Base-by-base conservation (phyloP, 164 flowering plant genomes). In the Vitis rotundifolia region DNA sequence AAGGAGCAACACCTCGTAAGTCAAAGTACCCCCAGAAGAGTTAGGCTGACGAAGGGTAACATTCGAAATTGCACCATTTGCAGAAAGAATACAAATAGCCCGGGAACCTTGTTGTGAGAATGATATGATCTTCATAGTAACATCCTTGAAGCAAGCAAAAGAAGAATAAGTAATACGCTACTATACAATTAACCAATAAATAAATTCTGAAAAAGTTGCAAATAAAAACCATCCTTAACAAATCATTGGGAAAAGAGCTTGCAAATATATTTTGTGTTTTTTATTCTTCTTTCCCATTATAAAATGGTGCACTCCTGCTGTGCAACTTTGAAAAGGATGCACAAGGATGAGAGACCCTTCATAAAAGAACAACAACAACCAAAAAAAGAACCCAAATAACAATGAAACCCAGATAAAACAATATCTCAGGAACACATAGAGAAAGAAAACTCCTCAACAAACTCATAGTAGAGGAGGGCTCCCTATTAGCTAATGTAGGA, bases 31-130 rank as follows among this genome's bases (percentile, higher is more conserved):
- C 12, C 81, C 72, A 16, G 75, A 70, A 9, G 80, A 64, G 28
- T 68, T 63, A 51, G 76, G 70, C 37, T 77, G 80, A n/a, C 77
- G 80, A 28, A 78, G 69, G 2, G 78, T 74, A 28, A 78, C 81
- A 71, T 68, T 74, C 2, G 78, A 75, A 14, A 78, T 68, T 16
- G 68, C 73, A 19, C 81, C 78, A 68, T 71, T 78, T 13, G 81
- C 78, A 11, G 81, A 74, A 26, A 75, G 72, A 31, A 78, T 71
- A 59, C 81, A 78, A 22, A 73, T 69, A 16, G 78, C 72, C 13
- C 81, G 64, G 11, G 81, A 73, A 11, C 81, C 81, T 61, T 78
- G 77, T 19, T 78, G 81, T 0, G 78, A 74, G 66, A 78, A 74
- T 13, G 81, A 74, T 67, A 75, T 70, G 26, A 78, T 68, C 58